Base-by-base conservation (phyloP, 2,329 filamentous ascomycete species). In the Rhexocercosporidium sp. region DNA sequence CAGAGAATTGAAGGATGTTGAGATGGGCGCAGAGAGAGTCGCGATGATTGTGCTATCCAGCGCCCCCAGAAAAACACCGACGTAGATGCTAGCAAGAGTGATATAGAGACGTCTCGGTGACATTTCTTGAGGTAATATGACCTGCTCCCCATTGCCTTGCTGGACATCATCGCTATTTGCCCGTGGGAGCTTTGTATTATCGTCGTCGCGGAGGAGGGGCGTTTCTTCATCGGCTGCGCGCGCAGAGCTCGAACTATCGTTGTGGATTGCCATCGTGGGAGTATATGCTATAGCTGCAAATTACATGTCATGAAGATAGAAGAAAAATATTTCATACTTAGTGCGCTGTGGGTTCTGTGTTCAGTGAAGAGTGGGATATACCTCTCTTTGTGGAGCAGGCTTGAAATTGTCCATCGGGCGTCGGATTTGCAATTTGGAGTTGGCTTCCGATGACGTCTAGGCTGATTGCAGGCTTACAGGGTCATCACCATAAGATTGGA, bases 1-100 rank as follows among this genome's bases (percentile, higher is more conserved):
- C 31, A 97, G 86, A 0, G 92, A 96, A 66, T 90, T 84, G 79
- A 97, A 97, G 51, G 91, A 90, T 76, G 89, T 92, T 27, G 92
- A 92, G 70, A 97, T 97, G 8, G 94, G 92, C 0, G 88, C 92
- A 0, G 92, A 90, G 0, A 97, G 85, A 0, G 94, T 97, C 9
- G 94, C 93, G 72, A 97, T 92, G 70, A 97, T 90, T 57, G 92
- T 96, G 1, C 87, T 87, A 79, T 97, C 93, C 46, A 90, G 81
- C 44, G 88, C 87, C 37, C 87, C 88, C 0, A 90, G 78, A 74
- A 90, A 89, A 20, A 90, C 88, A 69, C 88, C 88, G 1, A 90
- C 75, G 77, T 83, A 90, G 29, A 84, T 80, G 1, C 84, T 83
- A 66, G 81, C 82, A 53, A 90, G 81, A 66, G 86, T 88, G 61